Percentiles rank a stretch among this genome's conserved stretches.
These are phyloP conservation scores for Solanum chacoense DNA, from an alignment of 305 asterid genomes.

Conservation along the genomic window DNA sequence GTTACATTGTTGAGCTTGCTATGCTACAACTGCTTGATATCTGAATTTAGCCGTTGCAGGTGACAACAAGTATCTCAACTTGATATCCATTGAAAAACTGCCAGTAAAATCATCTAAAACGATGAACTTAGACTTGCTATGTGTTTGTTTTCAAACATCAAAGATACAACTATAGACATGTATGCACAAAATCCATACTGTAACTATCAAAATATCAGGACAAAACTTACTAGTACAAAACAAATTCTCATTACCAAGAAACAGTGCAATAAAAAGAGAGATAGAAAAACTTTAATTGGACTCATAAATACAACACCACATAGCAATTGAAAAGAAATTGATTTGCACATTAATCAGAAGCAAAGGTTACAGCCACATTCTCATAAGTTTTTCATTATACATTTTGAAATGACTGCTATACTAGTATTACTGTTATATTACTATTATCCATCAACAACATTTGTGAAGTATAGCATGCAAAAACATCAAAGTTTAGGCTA, in stretches of 20 bases:
- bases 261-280: background rate
- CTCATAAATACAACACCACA: background rate
- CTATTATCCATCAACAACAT: background rate
- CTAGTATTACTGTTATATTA: too few relatives aligned
- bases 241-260: background rate
- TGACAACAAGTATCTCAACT: background rate
- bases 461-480: background rate
- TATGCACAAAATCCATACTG: background rate
- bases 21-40: background rate
- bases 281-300: background rate
- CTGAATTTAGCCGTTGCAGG: background rate
- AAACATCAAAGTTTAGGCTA: background rate
- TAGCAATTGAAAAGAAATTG: background rate
- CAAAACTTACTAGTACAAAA: background rate
- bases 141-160: background rate
- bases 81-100: background rate
- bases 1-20: background rate
- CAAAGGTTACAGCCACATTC: background rate
- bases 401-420: background rate
- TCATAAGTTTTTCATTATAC: background rate
- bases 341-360: background rate
- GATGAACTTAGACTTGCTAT: background rate
- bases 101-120: background rate
- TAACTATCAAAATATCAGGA: background rate
- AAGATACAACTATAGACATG: background rate